Conservation (phyloP, 2,329 filamentous ascomycete genomes). For the Mollisia scopiformis region DNA sequence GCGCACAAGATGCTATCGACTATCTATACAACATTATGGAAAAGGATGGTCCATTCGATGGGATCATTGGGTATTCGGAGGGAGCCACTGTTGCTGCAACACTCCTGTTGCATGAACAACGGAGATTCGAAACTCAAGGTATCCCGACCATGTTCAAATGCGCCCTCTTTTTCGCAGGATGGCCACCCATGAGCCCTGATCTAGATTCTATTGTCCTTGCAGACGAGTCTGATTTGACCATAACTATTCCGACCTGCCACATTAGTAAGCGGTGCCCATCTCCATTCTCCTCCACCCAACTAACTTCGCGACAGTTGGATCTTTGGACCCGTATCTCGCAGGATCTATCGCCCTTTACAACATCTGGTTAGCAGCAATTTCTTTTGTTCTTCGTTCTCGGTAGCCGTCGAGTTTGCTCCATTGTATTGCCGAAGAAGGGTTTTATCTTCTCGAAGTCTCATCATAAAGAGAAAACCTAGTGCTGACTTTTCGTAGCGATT, state of each 20-base stretch:
- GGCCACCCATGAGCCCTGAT: slow-evolving; percentile 54
- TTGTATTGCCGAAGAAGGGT: too few species aligned
- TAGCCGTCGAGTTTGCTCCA: too few species aligned
- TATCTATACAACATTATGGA: slow-evolving; percentile 48
- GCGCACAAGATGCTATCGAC: slow-evolving; percentile 33
- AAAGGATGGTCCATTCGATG: slow-evolving; percentile 50
- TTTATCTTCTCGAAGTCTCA: too few species aligned
- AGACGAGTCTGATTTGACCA: slow-evolving; percentile 53
- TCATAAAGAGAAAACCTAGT: too few species aligned
- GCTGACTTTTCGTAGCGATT: too few species aligned
- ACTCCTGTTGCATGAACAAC: slow-evolving; percentile 53
- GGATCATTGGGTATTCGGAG: slow-evolving; percentile 63
- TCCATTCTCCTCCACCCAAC: neutral
- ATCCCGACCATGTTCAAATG: slow-evolving; percentile 41
- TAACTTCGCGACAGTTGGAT: slow-evolving; percentile 46
- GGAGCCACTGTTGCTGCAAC: slow-evolving; percentile 60
- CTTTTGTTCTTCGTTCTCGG: too few species aligned
- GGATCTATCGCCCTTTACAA: slow-evolving; percentile 66
- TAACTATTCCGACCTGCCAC: slow-evolving; percentile 57
- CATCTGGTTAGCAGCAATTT: too few species aligned
- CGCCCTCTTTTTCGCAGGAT: slow-evolving; percentile 54
- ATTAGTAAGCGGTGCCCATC: slow-evolving; percentile 43
- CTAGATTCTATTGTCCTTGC: slow-evolving; percentile 51
- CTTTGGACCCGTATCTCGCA: slow-evolving; percentile 62
- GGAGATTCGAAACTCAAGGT: slow-evolving; percentile 39